Percentiles rank a stretch among this genome's conserved stretches.
Evolutionary conservation across 2,329 filamentous ascomycete species (phyloP).

Genomic region (Truncatella angustata): DNA sequence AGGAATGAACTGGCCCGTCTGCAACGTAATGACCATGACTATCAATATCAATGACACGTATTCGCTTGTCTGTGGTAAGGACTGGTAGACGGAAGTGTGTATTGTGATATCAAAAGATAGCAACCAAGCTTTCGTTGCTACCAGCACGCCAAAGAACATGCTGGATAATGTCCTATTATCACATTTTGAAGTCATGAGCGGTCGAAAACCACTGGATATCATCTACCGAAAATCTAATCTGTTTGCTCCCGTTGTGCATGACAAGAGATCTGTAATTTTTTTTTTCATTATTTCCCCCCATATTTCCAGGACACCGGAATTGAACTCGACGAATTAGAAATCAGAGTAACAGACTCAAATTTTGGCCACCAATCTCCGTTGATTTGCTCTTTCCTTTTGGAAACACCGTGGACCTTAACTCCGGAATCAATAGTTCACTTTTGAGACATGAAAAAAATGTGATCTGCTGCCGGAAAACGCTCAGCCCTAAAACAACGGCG

Average conservation of each 20-base stretch:
- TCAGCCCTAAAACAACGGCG: too few species aligned
- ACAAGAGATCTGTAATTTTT: background rate
- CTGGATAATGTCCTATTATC: too few species aligned
- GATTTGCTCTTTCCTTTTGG: background rate
- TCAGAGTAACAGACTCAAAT: background rate
- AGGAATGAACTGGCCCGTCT: too few species aligned
- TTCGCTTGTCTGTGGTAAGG: too few species aligned
- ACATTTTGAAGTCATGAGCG: too few species aligned
- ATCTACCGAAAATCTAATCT: background rate
- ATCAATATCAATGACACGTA: too few species aligned
- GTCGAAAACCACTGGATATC: background rate
- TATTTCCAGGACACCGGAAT: background rate
- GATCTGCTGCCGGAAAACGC: background rate
- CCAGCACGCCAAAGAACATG: too few species aligned
- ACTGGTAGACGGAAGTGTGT: too few species aligned
- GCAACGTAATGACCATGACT: too few species aligned
- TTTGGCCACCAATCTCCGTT: background rate
- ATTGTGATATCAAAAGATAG: too few species aligned
- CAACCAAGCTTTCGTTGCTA: too few species aligned
- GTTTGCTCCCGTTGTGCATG: background rate
- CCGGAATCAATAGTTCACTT: background rate
- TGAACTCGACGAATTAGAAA: too few species aligned
- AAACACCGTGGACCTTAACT: background rate
- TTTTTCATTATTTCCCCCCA: background rate
- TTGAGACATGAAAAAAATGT: background rate